Percentiles rank a stretch among this genome's conserved stretches.
Evolutionary conservation across 1,139 yeast species (phyloP).

Genomic region (Kazachstania sp.): DNA sequence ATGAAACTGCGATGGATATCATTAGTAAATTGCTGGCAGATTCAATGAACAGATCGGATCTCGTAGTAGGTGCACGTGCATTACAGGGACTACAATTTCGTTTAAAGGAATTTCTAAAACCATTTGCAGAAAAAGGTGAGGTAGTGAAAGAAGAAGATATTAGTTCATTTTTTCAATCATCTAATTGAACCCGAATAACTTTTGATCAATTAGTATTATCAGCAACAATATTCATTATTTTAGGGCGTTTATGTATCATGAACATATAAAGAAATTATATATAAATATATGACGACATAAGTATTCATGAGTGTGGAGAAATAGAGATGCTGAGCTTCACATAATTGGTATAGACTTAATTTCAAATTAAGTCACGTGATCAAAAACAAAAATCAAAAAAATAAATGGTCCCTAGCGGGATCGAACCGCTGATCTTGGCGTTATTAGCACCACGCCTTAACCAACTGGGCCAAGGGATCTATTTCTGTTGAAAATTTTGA

Average conservation of each 20-base stretch:
- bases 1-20: constrained; percentile 41
- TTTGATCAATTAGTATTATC: too few relatives aligned
- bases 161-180: constrained; percentile 51
- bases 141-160: constrained; percentile 83
- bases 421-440: constrained; percentile 30
- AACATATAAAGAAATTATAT: too few relatives aligned
- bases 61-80: constrained; percentile 73
- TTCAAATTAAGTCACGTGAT: too few relatives aligned
- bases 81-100: constrained; percentile 59
- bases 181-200: neutral
- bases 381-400: too few relatives aligned
- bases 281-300: too few relatives aligned
- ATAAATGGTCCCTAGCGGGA: constrained; percentile 23
- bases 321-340: too few relatives aligned
- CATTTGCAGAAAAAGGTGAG: constrained; percentile 77
- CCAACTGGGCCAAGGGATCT: constrained; percentile 30
- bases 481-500: too few relatives aligned
- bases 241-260: too few relatives aligned
- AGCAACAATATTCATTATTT: too few relatives aligned
- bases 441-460: constrained; percentile 30
- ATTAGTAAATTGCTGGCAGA: constrained; percentile 54
- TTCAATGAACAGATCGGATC: constrained; percentile 46
- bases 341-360: too few relatives aligned
- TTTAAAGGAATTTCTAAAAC: constrained; percentile 61
- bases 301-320: too few relatives aligned